A percentile compares a stretch with the other conserved stretches of the same genome.
phyloP scores from a whole-genome alignment of 192 early-diverging fungal species.

The Chytriomyces sp. region DNA sequence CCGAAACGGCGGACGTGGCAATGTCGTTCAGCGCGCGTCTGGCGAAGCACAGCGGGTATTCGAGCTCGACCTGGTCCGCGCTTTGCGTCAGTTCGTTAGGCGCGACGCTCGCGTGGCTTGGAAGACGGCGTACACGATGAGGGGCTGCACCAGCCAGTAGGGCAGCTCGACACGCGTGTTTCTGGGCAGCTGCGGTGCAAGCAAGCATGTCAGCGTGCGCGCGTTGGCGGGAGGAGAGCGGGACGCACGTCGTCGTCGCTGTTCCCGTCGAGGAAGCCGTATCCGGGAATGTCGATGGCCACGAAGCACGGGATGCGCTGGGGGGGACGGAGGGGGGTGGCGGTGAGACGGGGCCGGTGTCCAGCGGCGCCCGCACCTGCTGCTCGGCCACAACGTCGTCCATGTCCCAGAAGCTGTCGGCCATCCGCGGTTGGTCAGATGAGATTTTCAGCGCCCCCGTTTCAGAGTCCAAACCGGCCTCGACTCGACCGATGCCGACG shows the following conservation, averaged over 20 bases:
- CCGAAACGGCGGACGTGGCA: conserved; percentile 38
- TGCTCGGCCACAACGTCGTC: conserved; percentile 50
- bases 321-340: background rate
- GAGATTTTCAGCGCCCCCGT: background rate
- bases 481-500: background rate
- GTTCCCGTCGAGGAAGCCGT: conserved; percentile 49
- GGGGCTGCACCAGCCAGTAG: conserved; percentile 43
- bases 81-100: background rate
- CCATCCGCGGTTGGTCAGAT: background rate
- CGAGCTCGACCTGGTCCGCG: conserved; percentile 44
- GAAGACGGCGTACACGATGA: conserved; percentile 36
- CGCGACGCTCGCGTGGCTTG: background rate
- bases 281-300: conserved; percentile 41
- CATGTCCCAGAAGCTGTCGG: conserved; percentile 48
- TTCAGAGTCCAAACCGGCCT: background rate
- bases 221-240: background rate
- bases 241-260: conserved; percentile 26
- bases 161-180: conserved; percentile 45
- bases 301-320: conserved; percentile 51
- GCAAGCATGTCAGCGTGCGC: background rate
- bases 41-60: conserved; percentile 42
- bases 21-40: conserved; percentile 44
- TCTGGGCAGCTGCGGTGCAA: conserved; percentile 36
- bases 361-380: conserved; percentile 24
- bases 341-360: background rate